Evolutionary conservation across 2,329 filamentous ascomycete genomes (phyloP), one percentile per base, ranked within the genome.

Genomic region (Aspergillus tubingensis): DNA sequence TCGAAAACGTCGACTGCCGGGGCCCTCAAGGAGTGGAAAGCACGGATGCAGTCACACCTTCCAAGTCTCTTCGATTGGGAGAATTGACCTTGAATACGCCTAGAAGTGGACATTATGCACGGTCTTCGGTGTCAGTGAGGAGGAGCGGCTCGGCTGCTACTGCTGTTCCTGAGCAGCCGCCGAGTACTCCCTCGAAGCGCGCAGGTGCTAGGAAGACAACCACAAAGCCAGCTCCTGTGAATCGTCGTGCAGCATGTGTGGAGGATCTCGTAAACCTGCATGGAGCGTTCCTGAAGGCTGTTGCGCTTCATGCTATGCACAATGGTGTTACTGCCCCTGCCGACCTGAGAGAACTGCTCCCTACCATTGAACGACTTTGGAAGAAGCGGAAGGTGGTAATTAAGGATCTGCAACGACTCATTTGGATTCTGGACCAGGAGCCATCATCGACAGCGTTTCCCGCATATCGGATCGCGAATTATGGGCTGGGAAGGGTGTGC

Each of bases 281-380:
- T 72, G 80, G 81, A 43, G 82, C 87, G 10, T 90, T 92, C 66
- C 80, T 91, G 60, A 87, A 88, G 68, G 87, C 89, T 0, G 78
- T 91, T 23, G 83, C 85, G 0, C 77, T 92, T 8, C 88, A 92
- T 68, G 83, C 86, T 62, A 88, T 88, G 1, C 89, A 93, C 75
- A 86, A 89, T 72, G 87, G 88, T 61, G 77, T 79, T 30, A 79
- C 82, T 50, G 81, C 85, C 0, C 87, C 90, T 0, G 84, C 87
- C 23, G 88, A 91, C 68, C 74, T 92, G 48, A 80, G 82, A 38
- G 78, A 81, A 30, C 80, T 92, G 38, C 81, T 84, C 36, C 86
- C 86, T 8, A 82, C 86, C 59, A 80, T 91, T 43, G 85, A 88
- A 11, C 83, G 86, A 64, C 80, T 88, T 39, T 93, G 90, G 90